phyloP scores from a whole-genome alignment of 2,329 filamentous ascomycete genomes.

The Whalleya microplaca region DNA sequence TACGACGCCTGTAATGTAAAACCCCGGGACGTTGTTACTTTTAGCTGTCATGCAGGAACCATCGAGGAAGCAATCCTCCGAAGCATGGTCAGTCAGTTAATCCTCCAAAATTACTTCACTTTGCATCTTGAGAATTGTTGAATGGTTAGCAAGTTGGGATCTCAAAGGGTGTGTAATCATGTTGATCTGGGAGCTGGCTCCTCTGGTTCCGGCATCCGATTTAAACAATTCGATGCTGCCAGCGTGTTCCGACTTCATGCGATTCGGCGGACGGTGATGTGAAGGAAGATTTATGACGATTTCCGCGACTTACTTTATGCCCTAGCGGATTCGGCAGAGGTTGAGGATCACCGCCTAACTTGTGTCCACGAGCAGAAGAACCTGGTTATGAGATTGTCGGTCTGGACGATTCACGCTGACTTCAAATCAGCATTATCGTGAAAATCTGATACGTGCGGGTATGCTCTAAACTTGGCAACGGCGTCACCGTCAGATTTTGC shows the following conservation, averaged over 20 bases:
- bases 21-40: too few species aligned
- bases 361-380: too few species aligned
- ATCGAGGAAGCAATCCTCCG: not conserved
- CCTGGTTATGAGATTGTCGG: too few species aligned
- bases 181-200: not conserved
- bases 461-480: slow-evolving; percentile 12
- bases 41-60: not conserved
- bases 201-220: not conserved
- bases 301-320: not conserved
- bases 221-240: not conserved
- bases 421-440: too few species aligned
- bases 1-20: too few species aligned
- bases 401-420: too few species aligned
- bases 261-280: not conserved
- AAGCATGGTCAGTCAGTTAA: not conserved
- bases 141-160: too few species aligned
- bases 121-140: too few species aligned
- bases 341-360: not conserved
- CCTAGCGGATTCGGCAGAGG: not conserved
- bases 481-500: slow-evolving; percentile 19
- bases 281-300: not conserved
- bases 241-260: not conserved
- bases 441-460: too few species aligned
- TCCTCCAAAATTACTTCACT: too few species aligned
- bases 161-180: too few species aligned